A percentile compares a stretch with the other conserved stretches of the same genome.
Conservation (phyloP, 345 rosid genomes). For the Adansonia digitata region DNA sequence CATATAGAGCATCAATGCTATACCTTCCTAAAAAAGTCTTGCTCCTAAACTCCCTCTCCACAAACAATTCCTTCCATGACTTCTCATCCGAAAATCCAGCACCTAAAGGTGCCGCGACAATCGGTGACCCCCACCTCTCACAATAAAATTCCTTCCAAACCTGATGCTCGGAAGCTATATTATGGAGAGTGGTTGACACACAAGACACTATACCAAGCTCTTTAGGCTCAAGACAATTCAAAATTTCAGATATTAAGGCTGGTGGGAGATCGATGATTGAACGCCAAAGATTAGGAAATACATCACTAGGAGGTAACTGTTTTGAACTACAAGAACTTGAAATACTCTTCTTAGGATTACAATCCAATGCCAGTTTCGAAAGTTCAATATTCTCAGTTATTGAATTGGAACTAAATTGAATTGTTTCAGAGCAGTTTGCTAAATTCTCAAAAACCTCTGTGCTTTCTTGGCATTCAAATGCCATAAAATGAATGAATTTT, state of each 20-base stretch:
- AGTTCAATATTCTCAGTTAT: slow-evolving; percentile 22
- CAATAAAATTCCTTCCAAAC: slow-evolving; percentile 86
- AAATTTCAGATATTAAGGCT: slow-evolving; percentile 71
- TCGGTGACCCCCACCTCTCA: slow-evolving; percentile 83
- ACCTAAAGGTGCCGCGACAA: slow-evolving; percentile 19
- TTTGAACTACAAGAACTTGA: slow-evolving; percentile 23
- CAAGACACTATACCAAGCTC: slow-evolving; percentile 87
- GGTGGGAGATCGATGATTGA: slow-evolving; percentile 77
- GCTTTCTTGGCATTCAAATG: slow-evolving; percentile 65
- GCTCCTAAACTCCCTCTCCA: slow-evolving; percentile 87
- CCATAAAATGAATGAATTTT: slow-evolving; percentile 50
- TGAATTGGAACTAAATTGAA: slow-evolving; percentile 5
- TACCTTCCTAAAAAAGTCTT: slow-evolving; percentile 65
- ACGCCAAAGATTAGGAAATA: slow-evolving; percentile 20
- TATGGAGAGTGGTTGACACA: slow-evolving; percentile 60
- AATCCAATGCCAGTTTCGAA: slow-evolving; percentile 20
- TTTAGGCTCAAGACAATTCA: slow-evolving; percentile 71
- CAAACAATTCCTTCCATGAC: slow-evolving; percentile 83
- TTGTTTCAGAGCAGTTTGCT: slow-evolving; percentile 14
- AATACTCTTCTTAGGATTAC: slow-evolving; percentile 26
- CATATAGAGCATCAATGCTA: slow-evolving; percentile 59
- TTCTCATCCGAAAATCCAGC: slow-evolving; percentile 41
- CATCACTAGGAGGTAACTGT: slow-evolving; percentile 32
- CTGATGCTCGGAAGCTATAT: slow-evolving; percentile 67
- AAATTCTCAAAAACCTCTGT: slow-evolving; percentile 26